These are phyloP conservation scores for Microthyrium microscopicum DNA, from an alignment of 2,329 filamentous ascomycete genomes.

Conservation along the genomic window DNA sequence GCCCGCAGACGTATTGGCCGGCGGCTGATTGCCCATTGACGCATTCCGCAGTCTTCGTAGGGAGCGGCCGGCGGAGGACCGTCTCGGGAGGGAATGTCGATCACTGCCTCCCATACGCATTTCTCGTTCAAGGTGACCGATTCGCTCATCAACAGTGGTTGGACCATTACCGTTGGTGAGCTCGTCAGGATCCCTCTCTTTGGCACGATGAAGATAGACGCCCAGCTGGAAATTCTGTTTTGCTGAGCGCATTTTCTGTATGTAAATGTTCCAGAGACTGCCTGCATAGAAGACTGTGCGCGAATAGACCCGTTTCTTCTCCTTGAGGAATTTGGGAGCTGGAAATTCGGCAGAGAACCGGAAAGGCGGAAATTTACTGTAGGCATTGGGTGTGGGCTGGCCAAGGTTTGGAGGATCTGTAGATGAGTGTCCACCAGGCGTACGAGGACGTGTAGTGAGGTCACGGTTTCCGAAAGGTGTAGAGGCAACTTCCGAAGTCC, in stretches of 20 bases:
- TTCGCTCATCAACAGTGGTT: constrained; percentile 34
- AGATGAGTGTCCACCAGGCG: constrained; percentile 10
- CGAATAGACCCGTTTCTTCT: constrained; percentile 42
- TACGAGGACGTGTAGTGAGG: constrained; percentile 1
- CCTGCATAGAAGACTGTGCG: constrained; percentile 43
- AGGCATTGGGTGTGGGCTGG: constrained; percentile 25
- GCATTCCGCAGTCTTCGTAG: no score
- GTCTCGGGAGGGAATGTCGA: no score
- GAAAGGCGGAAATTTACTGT: constrained; percentile 40
- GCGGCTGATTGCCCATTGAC: no score
- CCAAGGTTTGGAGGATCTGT: no score
- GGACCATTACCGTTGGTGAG: constrained; percentile 15
- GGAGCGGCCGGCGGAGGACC: no score
- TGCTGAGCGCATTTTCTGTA: constrained; percentile 38
- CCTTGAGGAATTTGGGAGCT: constrained; percentile 37
- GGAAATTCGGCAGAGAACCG: constrained; percentile 42
- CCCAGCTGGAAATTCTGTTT: constrained; percentile 41
- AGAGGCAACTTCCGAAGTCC: constrained; percentile 37
- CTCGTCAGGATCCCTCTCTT: constrained; percentile 33
- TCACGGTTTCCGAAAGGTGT: constrained; percentile 19
- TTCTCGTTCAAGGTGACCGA: constrained; percentile 36
- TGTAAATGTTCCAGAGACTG: constrained; percentile 43
- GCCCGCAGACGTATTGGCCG: no score
- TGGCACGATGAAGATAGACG: constrained; percentile 42
- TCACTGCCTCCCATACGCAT: constrained; percentile 26